These are phyloP conservation scores for Ceratopteris richardii DNA, from an alignment of 75 land plant species.

Conservation along the genomic window DNA sequence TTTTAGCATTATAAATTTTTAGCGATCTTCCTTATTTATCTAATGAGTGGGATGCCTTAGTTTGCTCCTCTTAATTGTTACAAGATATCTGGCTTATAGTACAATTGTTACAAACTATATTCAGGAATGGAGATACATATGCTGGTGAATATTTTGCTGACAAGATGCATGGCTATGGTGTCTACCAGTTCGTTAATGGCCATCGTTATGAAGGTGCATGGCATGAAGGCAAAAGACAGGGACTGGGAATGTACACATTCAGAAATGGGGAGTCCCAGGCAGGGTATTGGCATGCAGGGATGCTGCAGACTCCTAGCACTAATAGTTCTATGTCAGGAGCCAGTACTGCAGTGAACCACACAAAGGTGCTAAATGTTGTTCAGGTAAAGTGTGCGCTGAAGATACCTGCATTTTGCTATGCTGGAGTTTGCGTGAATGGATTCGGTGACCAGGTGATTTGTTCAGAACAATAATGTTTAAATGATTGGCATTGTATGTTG, in stretches of 20 bases:
- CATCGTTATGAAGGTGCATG: constrained; percentile 88
- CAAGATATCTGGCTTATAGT: too few species aligned
- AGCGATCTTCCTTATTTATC: too few species aligned
- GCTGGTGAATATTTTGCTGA: constrained; percentile 88
- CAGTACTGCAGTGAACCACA: constrained; percentile 46
- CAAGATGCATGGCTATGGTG: constrained; percentile 86
- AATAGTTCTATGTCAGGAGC: constrained; percentile 32
- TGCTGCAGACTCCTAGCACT: constrained; percentile 37
- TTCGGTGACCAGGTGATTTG: too few species aligned
- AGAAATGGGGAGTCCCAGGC: constrained; percentile 69
- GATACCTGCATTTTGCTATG: too few species aligned
- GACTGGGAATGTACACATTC: constrained; percentile 87
- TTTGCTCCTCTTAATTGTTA: too few species aligned
- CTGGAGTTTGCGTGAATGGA: too few species aligned
- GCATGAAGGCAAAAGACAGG: constrained; percentile 88
- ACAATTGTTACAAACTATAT: too few species aligned
- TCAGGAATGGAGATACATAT: constrained; percentile 80
- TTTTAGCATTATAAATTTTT: too few species aligned
- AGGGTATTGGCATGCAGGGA: constrained; percentile 70
- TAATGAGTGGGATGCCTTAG: too few species aligned
- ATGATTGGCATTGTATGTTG: constrained; percentile 2
- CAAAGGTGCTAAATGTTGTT: constrained; percentile 60
- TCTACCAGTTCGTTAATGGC: constrained; percentile 73
- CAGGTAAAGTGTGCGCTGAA: constrained; percentile 37
- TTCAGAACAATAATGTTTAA: too few species aligned